Base-by-base conservation (phyloP, 2,329 filamentous ascomycete genomes). In the Paracoccidioides lutzii region DNA sequence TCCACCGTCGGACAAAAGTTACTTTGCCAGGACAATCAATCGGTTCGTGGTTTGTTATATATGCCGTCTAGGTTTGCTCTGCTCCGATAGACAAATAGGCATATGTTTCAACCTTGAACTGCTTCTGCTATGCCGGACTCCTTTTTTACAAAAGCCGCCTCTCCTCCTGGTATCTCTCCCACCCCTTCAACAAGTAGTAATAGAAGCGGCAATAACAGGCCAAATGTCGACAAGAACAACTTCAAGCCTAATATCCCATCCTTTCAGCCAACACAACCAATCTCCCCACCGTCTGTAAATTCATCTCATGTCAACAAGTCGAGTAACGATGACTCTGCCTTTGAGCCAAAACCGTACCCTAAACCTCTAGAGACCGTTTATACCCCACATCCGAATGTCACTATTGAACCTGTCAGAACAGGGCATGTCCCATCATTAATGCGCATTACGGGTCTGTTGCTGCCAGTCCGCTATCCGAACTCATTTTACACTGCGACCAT, bases 401-500 rank as follows among this genome's bases (percentile, higher is more conserved):
- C 76, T 30, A 68, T 84, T 49, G 72, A 76, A 3, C 69, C 76
- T 3, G 72, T 82, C 52, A 76, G 73, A n/a, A 72, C 74, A 40
- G 72, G 73, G 30, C 76, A 81, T 62, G 71, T 84, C 41, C 74
- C 76, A 22, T 75, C 76, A 6, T 75, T 83, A 65, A 78, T 77
- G 62, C 77, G 78, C 15, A 76, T 84, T 35, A 82, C 78, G 52
- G 71, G 75, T 54, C 69, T 82, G 4, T 74, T 82, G 1, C 73
- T 85, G 1, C 82, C 81, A 5, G 79, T 84, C 56, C 75, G 78
- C 54, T 85, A 85, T 63, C 76, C 79, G 3, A 75, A 78, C 49
- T 75, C 73, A 15, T 84, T 84, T 73, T 85, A 81, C 71, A 76
- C 75, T 22, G 79, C 81, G 57, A 81, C 76, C 43, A 73, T 83